Base-by-base conservation (phyloP, 208 protist species). In the Acanthamoeba healyi region DNA sequence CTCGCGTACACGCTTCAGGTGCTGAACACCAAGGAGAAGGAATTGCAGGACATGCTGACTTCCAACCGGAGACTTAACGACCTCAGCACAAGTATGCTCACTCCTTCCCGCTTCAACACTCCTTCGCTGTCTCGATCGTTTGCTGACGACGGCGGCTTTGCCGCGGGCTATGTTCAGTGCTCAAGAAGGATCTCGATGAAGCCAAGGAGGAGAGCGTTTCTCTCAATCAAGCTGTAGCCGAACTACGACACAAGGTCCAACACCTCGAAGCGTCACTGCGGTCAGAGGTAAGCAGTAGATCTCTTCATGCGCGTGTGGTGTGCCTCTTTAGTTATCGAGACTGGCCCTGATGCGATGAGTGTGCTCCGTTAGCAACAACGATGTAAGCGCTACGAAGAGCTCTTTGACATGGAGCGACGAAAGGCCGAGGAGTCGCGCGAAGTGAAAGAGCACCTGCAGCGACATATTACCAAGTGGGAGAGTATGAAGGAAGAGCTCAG, bases 1-100 rank as follows among this genome's bases (percentile, higher is more conserved):
- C 51, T 91, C 15, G 38, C 61, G 32, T 51, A 91, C 40, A 72
- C 61, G 2, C 32, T 36, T 5, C 84, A 91, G 61, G 34, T 91
- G 46, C 84, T 91, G n/a, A 91, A 91, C 58, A 24, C 29, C 46
- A 91, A 91, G 84, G 84, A 91, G 22, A 65, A 74, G 38, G 84
- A 91, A 40, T 36, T 74, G 32, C 58, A 91, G 84, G 84, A 91
- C 38, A 40, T 91, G 56, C n/a, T 91, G 46, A 17, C 61, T n/a
- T 32, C 51, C 0, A 91, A 91, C 36, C 51, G 84, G 2, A 1
- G 84, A 34, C 84, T 91, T 56, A 91, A 91, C 40, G 84, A 91
- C 26, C 84, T 91, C 40, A 91, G 38, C 61, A 70, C 51, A 12
- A 74, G 84, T 91, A 90, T 19, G 17, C 0, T 44, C 0, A 61